These are phyloP conservation scores for Bjerkandera adusta DNA, from an alignment of 1,284 basidiomycete genomes.

Conservation along the genomic window DNA sequence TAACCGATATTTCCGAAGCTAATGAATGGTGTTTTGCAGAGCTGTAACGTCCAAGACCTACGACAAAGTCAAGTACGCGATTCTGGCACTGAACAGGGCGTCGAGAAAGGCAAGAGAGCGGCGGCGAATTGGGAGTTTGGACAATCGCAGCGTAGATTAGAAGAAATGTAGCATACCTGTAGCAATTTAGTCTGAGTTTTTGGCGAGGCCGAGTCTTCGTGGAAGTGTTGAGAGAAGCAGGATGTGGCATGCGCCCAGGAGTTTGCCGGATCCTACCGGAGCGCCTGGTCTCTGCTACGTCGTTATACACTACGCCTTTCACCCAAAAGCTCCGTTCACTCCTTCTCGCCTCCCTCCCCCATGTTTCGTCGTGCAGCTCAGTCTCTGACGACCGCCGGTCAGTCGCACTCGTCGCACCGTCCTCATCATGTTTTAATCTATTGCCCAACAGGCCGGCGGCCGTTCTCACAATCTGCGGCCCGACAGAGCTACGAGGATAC, in stretches of 20 bases:
- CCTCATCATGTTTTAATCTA: constrained; percentile 15
- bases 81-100: constrained; percentile 61
- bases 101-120: constrained; percentile 70
- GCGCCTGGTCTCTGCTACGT: constrained; percentile 9
- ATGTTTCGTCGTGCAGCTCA: constrained; percentile 65
- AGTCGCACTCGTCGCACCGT: constrained; percentile 4
- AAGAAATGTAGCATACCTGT: constrained; percentile 9
- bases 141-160: constrained; percentile 30
- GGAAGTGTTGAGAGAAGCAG: background rate
- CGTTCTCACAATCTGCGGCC: constrained; percentile 75
- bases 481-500: constrained; percentile 85
- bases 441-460: constrained; percentile 59
- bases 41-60: constrained; percentile 61
- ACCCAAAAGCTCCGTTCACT: background rate
- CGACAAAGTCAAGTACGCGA: constrained; percentile 79
- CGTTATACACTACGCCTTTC: background rate
- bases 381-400: constrained; percentile 52
- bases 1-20: constrained; percentile 10
- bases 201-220: background rate
- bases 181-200: constrained; percentile 6
- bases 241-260: background rate
- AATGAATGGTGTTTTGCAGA: constrained; percentile 35
- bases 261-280: constrained; percentile 9
- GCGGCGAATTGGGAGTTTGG: constrained; percentile 47
- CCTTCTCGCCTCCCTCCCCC: constrained; percentile 16